Conservation (phyloP, 768 basidiomycete genomes). For the Boletus coccyginus region DNA sequence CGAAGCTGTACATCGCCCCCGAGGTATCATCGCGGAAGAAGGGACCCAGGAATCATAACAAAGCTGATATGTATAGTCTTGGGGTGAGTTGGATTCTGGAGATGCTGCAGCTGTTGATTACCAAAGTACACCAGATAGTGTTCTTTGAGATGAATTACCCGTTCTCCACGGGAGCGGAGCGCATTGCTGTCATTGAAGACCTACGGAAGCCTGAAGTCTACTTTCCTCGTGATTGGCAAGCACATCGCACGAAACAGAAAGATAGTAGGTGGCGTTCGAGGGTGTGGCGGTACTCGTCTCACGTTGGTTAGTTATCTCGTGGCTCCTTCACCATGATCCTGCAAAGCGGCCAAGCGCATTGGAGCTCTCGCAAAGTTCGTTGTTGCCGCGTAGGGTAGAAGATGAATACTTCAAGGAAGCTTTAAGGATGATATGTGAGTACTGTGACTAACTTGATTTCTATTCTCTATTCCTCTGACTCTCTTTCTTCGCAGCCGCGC, state of each 20-base stretch:
- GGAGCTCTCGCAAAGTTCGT: slow-evolving; percentile 76
- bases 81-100: slow-evolving; percentile 54
- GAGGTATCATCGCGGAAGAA: slow-evolving; percentile 70
- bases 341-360: slow-evolving; percentile 73
- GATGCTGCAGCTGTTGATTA: not conserved
- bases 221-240: slow-evolving; percentile 78
- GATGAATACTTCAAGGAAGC: slow-evolving; percentile 87
- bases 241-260: slow-evolving; percentile 55
- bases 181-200: slow-evolving; percentile 78
- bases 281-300: not conserved
- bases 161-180: slow-evolving; percentile 80
- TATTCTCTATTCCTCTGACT: not conserved
- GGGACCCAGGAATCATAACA: slow-evolving; percentile 73
- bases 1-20: slow-evolving; percentile 88
- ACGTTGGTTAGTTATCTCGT: slow-evolving; percentile 61
- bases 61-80: slow-evolving; percentile 93
- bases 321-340: slow-evolving; percentile 81
- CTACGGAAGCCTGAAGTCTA: slow-evolving; percentile 68
- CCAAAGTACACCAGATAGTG: slow-evolving; percentile 59
- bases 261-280: slow-evolving; percentile 52
- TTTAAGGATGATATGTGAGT: slow-evolving; percentile 68
- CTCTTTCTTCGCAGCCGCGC: slow-evolving; percentile 50
- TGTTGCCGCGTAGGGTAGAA: slow-evolving; percentile 75
- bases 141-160: slow-evolving; percentile 96
- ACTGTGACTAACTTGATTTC: not conserved